phyloP scores from a whole-genome alignment of 1,284 basidiomycete genomes.

The Veloboletus limbatus region DNA sequence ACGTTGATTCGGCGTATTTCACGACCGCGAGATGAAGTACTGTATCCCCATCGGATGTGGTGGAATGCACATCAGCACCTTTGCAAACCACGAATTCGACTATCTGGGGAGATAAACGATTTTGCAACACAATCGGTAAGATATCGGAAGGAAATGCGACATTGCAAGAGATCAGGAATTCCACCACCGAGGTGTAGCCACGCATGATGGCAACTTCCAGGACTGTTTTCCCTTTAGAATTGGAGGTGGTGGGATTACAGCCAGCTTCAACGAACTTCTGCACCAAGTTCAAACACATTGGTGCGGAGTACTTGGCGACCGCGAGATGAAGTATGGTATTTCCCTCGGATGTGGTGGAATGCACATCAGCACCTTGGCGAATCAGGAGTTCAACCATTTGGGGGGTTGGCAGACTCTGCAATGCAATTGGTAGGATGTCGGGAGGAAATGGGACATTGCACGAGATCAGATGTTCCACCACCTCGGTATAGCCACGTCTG shows the following conservation, averaged over 20 bases:
- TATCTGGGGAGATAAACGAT: neutral
- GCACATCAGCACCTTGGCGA: neutral
- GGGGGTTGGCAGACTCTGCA: neutral
- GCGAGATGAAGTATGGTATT: neutral
- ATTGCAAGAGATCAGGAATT: neutral
- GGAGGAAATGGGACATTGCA: neutral
- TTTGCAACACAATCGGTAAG: neutral
- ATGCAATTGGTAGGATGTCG: neutral
- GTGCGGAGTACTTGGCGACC: neutral
- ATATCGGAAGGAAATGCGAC: neutral
- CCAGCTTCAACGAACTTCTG: neutral
- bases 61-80: too few species aligned
- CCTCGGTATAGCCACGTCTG: neutral
- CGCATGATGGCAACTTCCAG: neutral
- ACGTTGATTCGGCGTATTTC: too few species aligned
- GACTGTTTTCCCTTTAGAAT: neutral
- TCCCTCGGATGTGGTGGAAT: neutral
- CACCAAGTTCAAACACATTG: neutral
- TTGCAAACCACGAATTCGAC: too few species aligned
- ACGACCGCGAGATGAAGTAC: too few species aligned
- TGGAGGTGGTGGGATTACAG: neutral
- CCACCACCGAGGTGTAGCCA: neutral
- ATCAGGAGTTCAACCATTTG: neutral
- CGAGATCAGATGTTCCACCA: neutral
- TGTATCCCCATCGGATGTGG: too few species aligned